These are phyloP conservation scores for Fusarium sp. DNA, from an alignment of 2,329 filamentous ascomycete species.

Conservation along the genomic window DNA sequence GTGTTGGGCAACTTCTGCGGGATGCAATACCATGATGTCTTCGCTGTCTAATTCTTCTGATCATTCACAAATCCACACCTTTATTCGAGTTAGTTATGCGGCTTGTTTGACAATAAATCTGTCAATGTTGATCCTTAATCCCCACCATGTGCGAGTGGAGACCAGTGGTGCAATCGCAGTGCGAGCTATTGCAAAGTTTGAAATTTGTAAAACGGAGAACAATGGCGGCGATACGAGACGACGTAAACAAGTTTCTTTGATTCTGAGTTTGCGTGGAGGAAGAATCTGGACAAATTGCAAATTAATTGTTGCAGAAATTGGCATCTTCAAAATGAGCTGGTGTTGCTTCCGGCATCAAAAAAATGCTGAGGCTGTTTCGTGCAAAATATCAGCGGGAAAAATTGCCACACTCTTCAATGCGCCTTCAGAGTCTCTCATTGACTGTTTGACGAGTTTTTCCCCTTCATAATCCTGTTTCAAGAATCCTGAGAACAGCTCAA, in stretches of 20 bases:
- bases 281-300: not conserved
- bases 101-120: not conserved
- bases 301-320: not conserved
- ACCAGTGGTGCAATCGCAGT: not conserved
- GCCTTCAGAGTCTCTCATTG: rapidly evolving
- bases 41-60: not conserved
- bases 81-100: not conserved
- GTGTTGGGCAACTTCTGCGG: constrained; percentile 10
- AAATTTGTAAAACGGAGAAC: not conserved
- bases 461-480: rapidly evolving
- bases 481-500: not conserved
- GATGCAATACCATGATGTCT: constrained; percentile 1
- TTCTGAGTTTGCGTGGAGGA: rapidly evolving
- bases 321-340: rapidly evolving
- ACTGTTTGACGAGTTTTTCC: rapidly evolving
- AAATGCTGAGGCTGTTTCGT: not conserved
- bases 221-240: no score
- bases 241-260: no score
- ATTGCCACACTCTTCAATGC: not conserved
- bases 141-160: constrained; percentile 6
- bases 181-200: not conserved
- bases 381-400: not conserved
- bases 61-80: not conserved
- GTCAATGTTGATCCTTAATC: not conserved
- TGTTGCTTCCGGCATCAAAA: not conserved